A percentile compares a stretch with the other conserved stretches of the same genome.
These are phyloP conservation scores for Tolypocladium cylindrosporum DNA, from an alignment of 2,329 filamentous ascomycete genomes.

Conservation along the genomic window DNA sequence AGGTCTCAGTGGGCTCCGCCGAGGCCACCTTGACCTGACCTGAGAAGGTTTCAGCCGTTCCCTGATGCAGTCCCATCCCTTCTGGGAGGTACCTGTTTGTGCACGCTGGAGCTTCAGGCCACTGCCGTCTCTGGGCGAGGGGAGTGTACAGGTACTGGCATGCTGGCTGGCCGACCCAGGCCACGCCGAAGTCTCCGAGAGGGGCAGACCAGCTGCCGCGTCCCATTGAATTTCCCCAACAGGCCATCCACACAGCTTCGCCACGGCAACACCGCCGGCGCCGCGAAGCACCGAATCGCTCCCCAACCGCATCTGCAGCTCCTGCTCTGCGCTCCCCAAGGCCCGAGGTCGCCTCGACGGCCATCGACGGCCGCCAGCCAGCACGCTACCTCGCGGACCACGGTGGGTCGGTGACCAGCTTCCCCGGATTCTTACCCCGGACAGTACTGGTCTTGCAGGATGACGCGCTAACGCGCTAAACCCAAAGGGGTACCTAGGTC, in stretches of 20 bases:
- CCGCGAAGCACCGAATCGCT: background rate
- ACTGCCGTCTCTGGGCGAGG: background rate
- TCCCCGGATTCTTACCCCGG: constrained; percentile 15
- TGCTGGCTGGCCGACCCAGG: background rate
- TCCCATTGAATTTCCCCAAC: background rate
- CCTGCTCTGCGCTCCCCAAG: background rate
- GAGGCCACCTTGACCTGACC: background rate
- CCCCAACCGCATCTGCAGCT: background rate
- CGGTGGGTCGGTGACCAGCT: constrained; percentile 11
- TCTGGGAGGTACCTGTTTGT: too few species aligned
- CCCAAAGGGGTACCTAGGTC: background rate
- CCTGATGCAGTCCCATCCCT: background rate
- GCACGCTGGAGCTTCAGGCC: background rate
- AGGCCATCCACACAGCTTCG: constrained; percentile 1
- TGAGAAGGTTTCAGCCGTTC: background rate
- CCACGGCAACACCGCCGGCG: background rate
- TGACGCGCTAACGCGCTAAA: constrained; percentile 4
- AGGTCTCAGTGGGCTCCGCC: background rate
- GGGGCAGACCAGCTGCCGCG: background rate
- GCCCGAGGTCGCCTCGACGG: background rate
- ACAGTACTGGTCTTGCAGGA: constrained; percentile 8
- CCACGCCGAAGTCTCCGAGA: constrained; percentile 12
- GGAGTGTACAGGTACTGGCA: background rate
- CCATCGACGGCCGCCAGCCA: background rate
- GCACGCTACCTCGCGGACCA: background rate